These are phyloP conservation scores for Pythium vanterpoolii DNA, from an alignment of 352 stramenopile species.

Conservation along the genomic window DNA sequence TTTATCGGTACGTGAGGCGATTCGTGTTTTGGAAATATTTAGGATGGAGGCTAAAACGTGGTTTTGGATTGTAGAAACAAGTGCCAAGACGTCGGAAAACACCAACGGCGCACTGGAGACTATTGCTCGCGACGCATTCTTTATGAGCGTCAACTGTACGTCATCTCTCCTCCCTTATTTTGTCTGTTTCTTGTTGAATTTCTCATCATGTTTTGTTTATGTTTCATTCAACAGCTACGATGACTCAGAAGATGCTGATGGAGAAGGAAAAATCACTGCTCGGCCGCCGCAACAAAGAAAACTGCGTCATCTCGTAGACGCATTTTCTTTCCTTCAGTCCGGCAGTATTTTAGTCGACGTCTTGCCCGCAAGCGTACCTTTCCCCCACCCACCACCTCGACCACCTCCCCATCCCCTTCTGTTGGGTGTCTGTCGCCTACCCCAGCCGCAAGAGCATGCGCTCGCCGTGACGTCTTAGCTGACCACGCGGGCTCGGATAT, in stretches of 20 bases:
- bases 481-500: slow-evolving; percentile 22
- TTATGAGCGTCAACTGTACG: slow-evolving; percentile 86
- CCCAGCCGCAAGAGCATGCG: slow-evolving; percentile 16
- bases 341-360: slow-evolving; percentile 5
- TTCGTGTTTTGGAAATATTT: not conserved
- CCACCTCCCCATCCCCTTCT: not conserved
- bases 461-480: slow-evolving; percentile 6
- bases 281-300: slow-evolving; percentile 73
- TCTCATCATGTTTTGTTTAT: slow-evolving; percentile 5
- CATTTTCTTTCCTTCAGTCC: not conserved
- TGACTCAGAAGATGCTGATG: slow-evolving; percentile 77
- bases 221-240: slow-evolving; percentile 34
- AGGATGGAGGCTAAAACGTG: too few relatives aligned
- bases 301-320: slow-evolving; percentile 58
- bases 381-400: not conserved
- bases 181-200: not conserved
- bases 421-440: not conserved
- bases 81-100: slow-evolving; percentile 87
- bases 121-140: slow-evolving; percentile 79
- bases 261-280: slow-evolving; percentile 76
- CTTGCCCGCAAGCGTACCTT: slow-evolving; percentile 25
- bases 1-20: slow-evolving; percentile 67
- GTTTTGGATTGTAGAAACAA: slow-evolving; percentile 86
- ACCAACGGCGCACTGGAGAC: slow-evolving; percentile 84
- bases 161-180: slow-evolving; percentile 7